Conservation (phyloP, 306 rosid species). For the Hylodesmum podocarpum region DNA sequence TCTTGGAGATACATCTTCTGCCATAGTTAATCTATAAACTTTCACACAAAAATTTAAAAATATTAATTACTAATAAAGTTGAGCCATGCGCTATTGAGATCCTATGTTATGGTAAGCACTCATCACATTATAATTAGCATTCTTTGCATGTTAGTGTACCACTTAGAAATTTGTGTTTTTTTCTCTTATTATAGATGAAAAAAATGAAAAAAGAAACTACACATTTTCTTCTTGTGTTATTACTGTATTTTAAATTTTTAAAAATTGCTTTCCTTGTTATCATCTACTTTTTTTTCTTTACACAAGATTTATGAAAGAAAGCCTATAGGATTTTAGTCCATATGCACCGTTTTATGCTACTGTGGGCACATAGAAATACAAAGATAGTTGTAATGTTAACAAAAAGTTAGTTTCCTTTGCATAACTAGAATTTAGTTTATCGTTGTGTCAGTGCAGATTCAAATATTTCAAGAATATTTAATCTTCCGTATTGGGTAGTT, state of each 20-base stretch:
- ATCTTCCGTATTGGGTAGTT: neutral
- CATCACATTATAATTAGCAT: neutral
- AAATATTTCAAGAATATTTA: constrained; percentile 1
- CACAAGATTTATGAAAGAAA: too few relatives aligned
- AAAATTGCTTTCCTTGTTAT: neutral
- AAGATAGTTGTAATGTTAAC: neutral
- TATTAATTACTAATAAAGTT: neutral
- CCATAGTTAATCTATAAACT: neutral
- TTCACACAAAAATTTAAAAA: neutral
- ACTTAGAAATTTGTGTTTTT: too few relatives aligned
- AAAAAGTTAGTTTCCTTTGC: neutral
- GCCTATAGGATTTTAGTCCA: too few relatives aligned
- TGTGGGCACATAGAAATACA: neutral
- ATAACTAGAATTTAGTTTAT: neutral
- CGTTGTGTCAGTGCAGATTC: neutral
- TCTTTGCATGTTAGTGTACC: too few relatives aligned
- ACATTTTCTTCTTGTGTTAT: neutral
- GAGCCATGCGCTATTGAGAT: neutral
- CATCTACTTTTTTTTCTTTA: too few relatives aligned
- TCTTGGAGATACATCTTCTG: neutral
- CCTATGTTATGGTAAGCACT: neutral
- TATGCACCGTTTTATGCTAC: neutral
- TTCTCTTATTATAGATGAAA: neutral
- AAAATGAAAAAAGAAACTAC: neutral
- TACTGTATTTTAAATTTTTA: neutral